Evolutionary conservation across 371 early-diverging fungal genomes (phyloP), one percentile per base, ranked within the genome.

Genomic region (Syncephalastrum racemosum): DNA sequence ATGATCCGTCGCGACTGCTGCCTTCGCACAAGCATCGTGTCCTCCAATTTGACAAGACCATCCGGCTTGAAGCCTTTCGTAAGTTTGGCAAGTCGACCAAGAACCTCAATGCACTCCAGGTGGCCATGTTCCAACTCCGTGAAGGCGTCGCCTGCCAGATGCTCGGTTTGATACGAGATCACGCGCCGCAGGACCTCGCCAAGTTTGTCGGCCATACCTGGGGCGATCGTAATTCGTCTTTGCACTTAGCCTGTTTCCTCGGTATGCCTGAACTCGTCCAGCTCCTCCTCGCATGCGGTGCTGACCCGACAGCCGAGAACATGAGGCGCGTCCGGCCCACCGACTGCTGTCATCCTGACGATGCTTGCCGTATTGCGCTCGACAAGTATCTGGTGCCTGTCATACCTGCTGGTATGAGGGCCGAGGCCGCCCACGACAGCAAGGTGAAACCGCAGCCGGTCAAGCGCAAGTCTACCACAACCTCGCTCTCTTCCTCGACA

Each of bases 231-330:
- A 88, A 88, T 67, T 85, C 89, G 0, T 77, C 81, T 2, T 67
- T 90, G 46, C 90, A 90, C 60, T 56, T 90, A 40, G 90, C 90
- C 6, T 71, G 83, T 36, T 90, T 88, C 51, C 59, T 81, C 54
- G 86, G 90, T 10, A 90, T 88, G 88, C 71, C 79, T 4, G 80
- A 81, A 44, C 61, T 90, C 50, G 88, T 88, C 7, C 75, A 80
- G 52, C 36, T 79, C 16, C 41, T 87, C 27, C 56, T 88, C n/a
- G 83, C 84, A 23, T 63, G 83, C 0, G 88, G 88, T 2, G 87
- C 86, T 12, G 76, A 79, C 49, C 69, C 79, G 6, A 72, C 72
- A 58, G 83, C 82, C 54, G 69, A 62, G 62, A 90, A 90, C 54
- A 81, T 82, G 16, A 59, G 84, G 24, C 75, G 76, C 36, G 82